These are phyloP conservation scores for Lycium barbarum DNA, from an alignment of 257 asterid genomes.

Conservation along the genomic window DNA sequence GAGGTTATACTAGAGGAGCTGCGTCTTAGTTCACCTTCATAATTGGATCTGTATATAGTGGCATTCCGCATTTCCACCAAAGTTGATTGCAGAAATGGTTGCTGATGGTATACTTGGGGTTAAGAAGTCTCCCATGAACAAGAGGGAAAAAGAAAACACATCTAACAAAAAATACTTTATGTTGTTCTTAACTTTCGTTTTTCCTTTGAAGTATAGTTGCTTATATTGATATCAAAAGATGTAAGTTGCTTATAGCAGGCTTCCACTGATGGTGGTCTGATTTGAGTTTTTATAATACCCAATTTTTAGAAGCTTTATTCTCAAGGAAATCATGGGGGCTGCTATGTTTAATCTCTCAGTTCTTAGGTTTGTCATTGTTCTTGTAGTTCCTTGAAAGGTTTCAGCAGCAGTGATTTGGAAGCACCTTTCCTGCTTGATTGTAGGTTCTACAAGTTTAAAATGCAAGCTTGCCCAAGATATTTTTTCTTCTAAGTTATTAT, in stretches of 20 bases:
- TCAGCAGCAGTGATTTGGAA: conserved; percentile 2
- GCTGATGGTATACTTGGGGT: background rate
- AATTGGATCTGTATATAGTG: conserved; percentile 21
- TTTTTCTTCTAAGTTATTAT: background rate
- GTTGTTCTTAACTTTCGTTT: background rate
- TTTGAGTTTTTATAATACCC: background rate
- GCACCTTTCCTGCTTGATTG: background rate
- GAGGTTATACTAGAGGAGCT: background rate
- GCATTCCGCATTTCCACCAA: background rate
- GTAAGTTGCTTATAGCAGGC: background rate
- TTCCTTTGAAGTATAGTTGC: background rate
- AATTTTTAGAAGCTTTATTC: background rate
- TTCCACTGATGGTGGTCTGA: background rate
- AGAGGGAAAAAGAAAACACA: background rate
- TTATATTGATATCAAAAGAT: conserved; percentile 10
- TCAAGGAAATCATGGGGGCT: background rate
- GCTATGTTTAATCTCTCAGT: background rate
- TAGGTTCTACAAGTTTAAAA: background rate
- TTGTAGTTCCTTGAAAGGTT: background rate
- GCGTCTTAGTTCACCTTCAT: background rate
- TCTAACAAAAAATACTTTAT: background rate
- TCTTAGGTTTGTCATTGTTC: background rate
- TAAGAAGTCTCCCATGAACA: background rate
- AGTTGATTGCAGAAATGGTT: background rate
- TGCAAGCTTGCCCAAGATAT: background rate